phyloP scores from a whole-genome alignment of 2,329 filamentous ascomycete species.

The Bipolaris gigantea region DNA sequence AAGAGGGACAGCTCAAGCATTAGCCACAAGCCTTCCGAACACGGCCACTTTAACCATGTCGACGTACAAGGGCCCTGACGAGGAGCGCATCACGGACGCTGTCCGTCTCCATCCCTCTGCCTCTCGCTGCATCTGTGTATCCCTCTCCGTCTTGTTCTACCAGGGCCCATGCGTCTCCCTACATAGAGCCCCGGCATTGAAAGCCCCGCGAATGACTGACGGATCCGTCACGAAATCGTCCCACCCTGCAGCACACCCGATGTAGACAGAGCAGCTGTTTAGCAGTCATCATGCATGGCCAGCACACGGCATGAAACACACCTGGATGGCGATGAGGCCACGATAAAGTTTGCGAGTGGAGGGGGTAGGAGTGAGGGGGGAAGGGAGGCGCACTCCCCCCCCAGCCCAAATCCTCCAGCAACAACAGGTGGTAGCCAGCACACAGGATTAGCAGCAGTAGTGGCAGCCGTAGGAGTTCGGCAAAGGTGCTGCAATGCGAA shows the following conservation, averaged over 20 bases:
- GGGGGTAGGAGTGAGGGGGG: neutral
- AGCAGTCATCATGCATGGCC: conserved; percentile 14
- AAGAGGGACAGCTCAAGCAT: neutral
- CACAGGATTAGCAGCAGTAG: neutral
- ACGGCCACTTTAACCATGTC: neutral
- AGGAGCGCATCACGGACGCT: conserved; percentile 22
- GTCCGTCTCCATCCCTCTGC: neutral
- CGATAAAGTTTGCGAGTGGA: conserved; percentile 17
- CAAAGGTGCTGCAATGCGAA: conserved; percentile 4
- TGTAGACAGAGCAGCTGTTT: conserved; percentile 18
- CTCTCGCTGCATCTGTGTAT: neutral
- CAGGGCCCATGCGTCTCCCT: conserved; percentile 8
- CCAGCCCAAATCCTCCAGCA: neutral
- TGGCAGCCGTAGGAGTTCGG: conserved; percentile 2
- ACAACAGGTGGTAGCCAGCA: neutral
- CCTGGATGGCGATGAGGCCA: conserved; percentile 10
- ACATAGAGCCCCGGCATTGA: conserved; percentile 3
- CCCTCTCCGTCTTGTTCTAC: neutral
- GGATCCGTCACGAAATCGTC: conserved; percentile 12
- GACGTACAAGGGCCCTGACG: conserved; percentile 9
- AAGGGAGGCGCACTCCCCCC: neutral
- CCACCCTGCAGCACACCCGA: conserved; percentile 20
- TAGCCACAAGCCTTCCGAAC: conserved; percentile 11
- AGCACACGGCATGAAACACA: conserved; percentile 21
- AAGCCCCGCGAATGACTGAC: conserved; percentile 18